Evolutionary conservation across 2,329 filamentous ascomycete genomes (phyloP), one percentile per base, ranked within the genome.

Genomic region (Paraphaeosphaeria sporulosa): DNA sequence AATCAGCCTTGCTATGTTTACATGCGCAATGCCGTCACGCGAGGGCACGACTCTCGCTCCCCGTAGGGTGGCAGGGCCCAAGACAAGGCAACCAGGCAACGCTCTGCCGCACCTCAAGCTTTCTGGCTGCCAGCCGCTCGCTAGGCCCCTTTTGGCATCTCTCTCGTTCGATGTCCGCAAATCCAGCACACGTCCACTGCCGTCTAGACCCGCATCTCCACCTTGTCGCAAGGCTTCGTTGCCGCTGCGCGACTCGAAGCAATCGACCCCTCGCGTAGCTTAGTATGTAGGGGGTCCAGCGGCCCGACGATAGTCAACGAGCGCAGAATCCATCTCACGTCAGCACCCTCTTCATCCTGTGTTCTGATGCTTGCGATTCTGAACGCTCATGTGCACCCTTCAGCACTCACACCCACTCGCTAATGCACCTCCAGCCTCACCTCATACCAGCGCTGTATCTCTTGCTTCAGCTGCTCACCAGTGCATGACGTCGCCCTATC

Each of bases 261-360:
- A 27, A 27, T 27, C 25, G 25, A 27, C 25, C 6, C 25, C 25
- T 27, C 25, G 25, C 34, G 43, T 54, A 10, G 38, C 49, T 21
- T 13, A n/a, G 17, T 17, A 12, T 12, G 36, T 19, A 5, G 25
- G 17, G 32, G 27, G 30, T 23, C 15, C 48, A 23, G 19, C 48
- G 32, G 48, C 21, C 32, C 34, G 48, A 51, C 4, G 25, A 25
- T 13, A 15, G 52, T 17, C 23, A 27, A 49, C 44, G 32, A 47
- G 56, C 47, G 25, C 56, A 42, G 50, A 36, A 21, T 21, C 17
- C 38, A 25, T 59, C 58, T 57, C 55, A 54, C 50, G 47, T 61
- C 55, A 38, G 50, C 54, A 58, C 44, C 25, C 51, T 59, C 40
- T 44, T 58, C 48, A 58, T 60, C 48, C 62, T 67, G 58, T 4